Evolutionary conservation across 1,284 basidiomycete species (phyloP).

Genomic region (Tilletia indica): DNA sequence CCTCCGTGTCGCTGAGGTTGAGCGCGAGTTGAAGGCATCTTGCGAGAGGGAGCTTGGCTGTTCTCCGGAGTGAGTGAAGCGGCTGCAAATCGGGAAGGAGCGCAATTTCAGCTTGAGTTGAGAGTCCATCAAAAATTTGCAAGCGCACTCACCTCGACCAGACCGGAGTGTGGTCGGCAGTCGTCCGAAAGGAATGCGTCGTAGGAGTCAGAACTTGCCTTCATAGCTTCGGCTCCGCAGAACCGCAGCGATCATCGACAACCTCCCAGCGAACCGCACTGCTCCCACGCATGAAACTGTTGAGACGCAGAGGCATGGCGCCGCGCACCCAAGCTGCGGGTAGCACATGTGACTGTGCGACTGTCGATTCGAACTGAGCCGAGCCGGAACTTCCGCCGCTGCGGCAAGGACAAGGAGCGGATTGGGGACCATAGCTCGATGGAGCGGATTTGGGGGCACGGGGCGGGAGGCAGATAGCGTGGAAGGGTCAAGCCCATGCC

Average conservation of each 20-base stretch:
- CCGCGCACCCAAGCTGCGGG: slow-evolving; percentile 10
- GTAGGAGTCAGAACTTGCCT: neutral
- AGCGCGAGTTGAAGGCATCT: slow-evolving; percentile 6
- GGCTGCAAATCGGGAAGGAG: neutral
- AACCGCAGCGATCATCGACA: slow-evolving; percentile 8
- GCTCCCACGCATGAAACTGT: slow-evolving; percentile 8
- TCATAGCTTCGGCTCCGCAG: slow-evolving; percentile 14
- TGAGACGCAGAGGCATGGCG: slow-evolving; percentile 4
- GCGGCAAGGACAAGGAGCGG: too few species aligned
- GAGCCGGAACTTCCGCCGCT: neutral
- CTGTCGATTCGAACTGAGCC: neutral
- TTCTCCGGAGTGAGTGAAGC: neutral
- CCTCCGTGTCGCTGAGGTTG: neutral
- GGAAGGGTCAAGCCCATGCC: too few species aligned
- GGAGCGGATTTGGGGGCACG: too few species aligned
- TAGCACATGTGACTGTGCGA: neutral
- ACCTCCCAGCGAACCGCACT: slow-evolving; percentile 6
- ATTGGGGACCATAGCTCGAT: too few species aligned
- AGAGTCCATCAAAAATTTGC: too few species aligned
- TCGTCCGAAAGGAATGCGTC: slow-evolving; percentile 14
- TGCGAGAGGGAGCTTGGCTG: neutral
- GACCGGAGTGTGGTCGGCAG: slow-evolving; percentile 9
- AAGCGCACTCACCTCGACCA: slow-evolving; percentile 5
- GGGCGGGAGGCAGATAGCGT: too few species aligned
- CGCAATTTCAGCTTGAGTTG: neutral